Base-by-base conservation (phyloP, 352 stramenopile genomes). In the Peronospora destructor region DNA sequence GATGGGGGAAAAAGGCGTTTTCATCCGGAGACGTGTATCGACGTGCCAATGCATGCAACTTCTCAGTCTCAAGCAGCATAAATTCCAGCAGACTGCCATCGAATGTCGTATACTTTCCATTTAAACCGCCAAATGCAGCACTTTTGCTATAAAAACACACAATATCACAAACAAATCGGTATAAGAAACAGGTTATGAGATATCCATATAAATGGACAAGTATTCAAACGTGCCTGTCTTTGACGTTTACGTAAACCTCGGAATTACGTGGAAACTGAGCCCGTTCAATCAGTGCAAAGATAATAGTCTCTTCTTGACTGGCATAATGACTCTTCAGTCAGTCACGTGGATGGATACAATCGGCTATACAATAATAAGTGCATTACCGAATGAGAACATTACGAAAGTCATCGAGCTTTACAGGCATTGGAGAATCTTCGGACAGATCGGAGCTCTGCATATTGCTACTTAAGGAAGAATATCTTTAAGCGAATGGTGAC, bases 201-300 rank as follows among this genome's bases (percentile, higher is more conserved):
- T 3, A 3, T 26, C 23, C 2, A 3, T 26, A 26, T 3, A 26
- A 26, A 26, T 6, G n/a, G n/a, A n/a, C n/a, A n/a, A n/a, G n/a
- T n/a, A n/a, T n/a, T n/a, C n/a, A n/a, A n/a, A n/a, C 19, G 17
- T 52, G 86, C 76, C 64, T 72, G 29, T 88, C 73, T 55, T 74
- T 91, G 53, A 89, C 88, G 53, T 84, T 84, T 49, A 95, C 59
- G 75, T 99, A 99, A 28, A 98, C 94, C 38, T 91, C 81, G 1
- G 56, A 45, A 72, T 99, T 99, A 40, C 73, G 76, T n/a, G 91
- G 70, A 68, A 98, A 99, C 65, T 98, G 94, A 12, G 95, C 84
- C 46, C 96, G 82, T 70, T 99, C 96, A 61, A 99, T 99, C 14
- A 99, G 64, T n/a, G 95, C 93, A 66, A 99, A 99, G 70, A 99